phyloP scores from a whole-genome alignment of 768 basidiomycete genomes.

The Suillus alpinus region DNA sequence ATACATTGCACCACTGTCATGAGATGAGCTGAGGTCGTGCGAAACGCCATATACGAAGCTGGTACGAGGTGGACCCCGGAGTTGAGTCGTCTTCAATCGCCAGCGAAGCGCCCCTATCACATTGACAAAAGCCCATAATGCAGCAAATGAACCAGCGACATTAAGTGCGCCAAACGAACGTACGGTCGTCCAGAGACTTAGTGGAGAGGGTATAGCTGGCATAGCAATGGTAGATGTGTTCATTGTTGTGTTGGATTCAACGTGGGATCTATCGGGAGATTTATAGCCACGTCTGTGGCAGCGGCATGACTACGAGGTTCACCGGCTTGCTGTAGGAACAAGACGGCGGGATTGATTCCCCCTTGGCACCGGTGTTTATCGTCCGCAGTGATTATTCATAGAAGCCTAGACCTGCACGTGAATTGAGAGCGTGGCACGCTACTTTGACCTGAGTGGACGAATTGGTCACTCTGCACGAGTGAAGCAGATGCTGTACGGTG shows the following conservation, averaged over 20 bases:
- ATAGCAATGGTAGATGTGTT: neutral
- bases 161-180: neutral
- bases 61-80: slow-evolving; percentile 18
- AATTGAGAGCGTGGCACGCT: neutral
- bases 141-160: neutral
- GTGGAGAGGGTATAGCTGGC: neutral
- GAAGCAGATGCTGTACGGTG: neutral
- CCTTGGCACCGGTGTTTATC: too few species aligned
- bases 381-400: neutral
- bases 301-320: neutral
- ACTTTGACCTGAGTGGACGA: neutral
- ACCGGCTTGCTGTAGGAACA: neutral
- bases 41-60: slow-evolving; percentile 19
- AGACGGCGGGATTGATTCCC: too few species aligned
- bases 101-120: neutral
- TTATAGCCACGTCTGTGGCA: neutral
- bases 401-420: neutral
- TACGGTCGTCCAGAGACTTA: neutral
- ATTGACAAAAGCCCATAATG: slow-evolving; percentile 7
- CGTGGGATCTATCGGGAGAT: neutral
- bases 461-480: neutral
- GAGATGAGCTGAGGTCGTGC: slow-evolving; percentile 1
- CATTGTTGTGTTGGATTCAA: neutral
- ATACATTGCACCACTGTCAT: slow-evolving; percentile 10
- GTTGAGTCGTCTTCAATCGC: slow-evolving; percentile 10